A percentile compares a stretch with the other conserved stretches of the same genome.
Evolutionary conservation across 352 stramenopile genomes (phyloP).

Genomic region (Phytopythium mirpurense): DNA sequence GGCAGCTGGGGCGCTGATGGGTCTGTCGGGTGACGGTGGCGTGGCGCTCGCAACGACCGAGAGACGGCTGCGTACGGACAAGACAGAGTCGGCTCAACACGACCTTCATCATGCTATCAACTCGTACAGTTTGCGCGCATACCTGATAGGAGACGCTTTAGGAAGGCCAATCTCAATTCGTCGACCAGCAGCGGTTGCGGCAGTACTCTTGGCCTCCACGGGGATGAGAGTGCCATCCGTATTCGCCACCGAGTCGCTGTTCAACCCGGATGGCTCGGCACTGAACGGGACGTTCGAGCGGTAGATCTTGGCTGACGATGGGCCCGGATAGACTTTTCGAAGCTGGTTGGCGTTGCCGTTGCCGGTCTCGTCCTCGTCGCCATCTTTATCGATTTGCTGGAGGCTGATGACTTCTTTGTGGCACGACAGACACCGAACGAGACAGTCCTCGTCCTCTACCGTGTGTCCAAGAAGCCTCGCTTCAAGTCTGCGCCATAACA

Average conservation of each 20-base stretch:
- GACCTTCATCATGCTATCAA: not conserved
- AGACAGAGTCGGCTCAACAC: not conserved
- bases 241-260: not conserved
- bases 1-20: constrained; percentile 51
- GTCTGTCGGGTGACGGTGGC: constrained; percentile 26
- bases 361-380: constrained; percentile 12
- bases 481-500: constrained; percentile 33
- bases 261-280: constrained; percentile 17
- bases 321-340: constrained; percentile 47
- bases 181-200: not conserved
- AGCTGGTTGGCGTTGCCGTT: constrained; percentile 12
- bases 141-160: constrained; percentile 25
- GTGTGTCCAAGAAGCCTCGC: constrained; percentile 41
- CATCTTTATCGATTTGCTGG: constrained; percentile 15
- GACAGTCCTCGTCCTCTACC: constrained; percentile 50
- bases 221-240: not conserved
- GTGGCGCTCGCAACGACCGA: constrained; percentile 34
- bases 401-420: constrained; percentile 50
- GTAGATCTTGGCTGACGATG: constrained; percentile 46
- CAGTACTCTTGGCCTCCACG: not conserved
- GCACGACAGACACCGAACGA: constrained; percentile 64
- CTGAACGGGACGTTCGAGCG: constrained; percentile 60
- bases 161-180: not conserved
- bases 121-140: not conserved
- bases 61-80: constrained; percentile 16